A percentile compares a stretch with the other conserved stretches of the same genome.
These are phyloP conservation scores for Wickerhamiella cacticola DNA, from an alignment of 805 yeast species.

Conservation along the genomic window DNA sequence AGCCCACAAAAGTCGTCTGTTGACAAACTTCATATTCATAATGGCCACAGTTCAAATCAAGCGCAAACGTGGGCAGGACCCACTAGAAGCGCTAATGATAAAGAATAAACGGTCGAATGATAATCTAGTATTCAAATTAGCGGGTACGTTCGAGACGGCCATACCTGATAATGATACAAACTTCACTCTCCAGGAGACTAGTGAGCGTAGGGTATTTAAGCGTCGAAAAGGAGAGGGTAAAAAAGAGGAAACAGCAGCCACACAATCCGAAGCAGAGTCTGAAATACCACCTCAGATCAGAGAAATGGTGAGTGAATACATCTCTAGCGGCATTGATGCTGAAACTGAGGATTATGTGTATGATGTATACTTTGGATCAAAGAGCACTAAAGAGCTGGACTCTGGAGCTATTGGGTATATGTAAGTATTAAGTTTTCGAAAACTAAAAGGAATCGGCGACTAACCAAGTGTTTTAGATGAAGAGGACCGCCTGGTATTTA, in stretches of 20 bases:
- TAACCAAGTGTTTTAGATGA: conserved; percentile 22
- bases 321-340: conserved; percentile 15
- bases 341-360: conserved; percentile 67
- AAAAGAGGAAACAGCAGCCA: conserved; percentile 20
- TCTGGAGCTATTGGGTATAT: conserved; percentile 27
- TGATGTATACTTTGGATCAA: conserved; percentile 61
- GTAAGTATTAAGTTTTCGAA: conserved; percentile 22
- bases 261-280: conserved; percentile 16
- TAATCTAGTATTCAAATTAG: conserved; percentile 23
- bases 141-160: conserved; percentile 22
- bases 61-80: conserved; percentile 76
- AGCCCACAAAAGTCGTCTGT: no score
- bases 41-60: conserved; percentile 53
- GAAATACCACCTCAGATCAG: conserved; percentile 49
- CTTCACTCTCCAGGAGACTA: conserved; percentile 22
- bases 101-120: conserved; percentile 18
- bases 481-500: conserved; percentile 23
- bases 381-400: conserved; percentile 36
- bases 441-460: background rate
- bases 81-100: conserved; percentile 57
- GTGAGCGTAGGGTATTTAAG: conserved; percentile 23
- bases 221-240: conserved; percentile 18
- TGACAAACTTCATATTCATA: background rate
- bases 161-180: conserved; percentile 7
- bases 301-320: conserved; percentile 53